Conservation (phyloP, 768 basidiomycete genomes). For the Chalciporus chontae region DNA sequence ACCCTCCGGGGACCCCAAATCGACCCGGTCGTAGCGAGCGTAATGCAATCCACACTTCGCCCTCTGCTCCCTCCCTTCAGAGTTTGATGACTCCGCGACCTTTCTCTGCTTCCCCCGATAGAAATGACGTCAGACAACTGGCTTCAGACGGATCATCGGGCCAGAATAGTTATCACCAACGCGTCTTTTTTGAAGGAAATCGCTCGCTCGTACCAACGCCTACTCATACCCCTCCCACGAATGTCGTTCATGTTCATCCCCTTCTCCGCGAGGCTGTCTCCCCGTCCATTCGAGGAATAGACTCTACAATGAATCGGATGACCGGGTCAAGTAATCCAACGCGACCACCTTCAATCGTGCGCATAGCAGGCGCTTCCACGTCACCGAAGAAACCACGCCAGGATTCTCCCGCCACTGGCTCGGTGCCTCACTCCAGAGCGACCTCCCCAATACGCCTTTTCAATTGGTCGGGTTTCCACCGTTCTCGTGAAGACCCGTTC, state of each 20-base stretch:
- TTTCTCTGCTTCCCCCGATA: conserved; percentile 13
- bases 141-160: conserved; percentile 38
- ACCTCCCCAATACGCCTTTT: conserved; percentile 60
- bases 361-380: not conserved
- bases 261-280: conserved; percentile 17
- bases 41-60: conserved; percentile 38
- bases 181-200: conserved; percentile 51
- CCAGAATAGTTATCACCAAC: conserved; percentile 46
- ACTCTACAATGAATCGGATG: conserved; percentile 8
- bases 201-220: conserved; percentile 32
- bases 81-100: conserved; percentile 21
- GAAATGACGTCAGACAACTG: conserved; percentile 16
- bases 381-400: conserved; percentile 20
- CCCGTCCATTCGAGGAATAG: conserved; percentile 6
- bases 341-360: conserved; percentile 9
- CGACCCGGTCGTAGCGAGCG: conserved; percentile 30
- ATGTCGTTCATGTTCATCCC: conserved; percentile 30
- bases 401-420: conserved; percentile 27
- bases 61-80: conserved; percentile 41
- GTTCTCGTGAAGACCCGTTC: conserved; percentile 52
- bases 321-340: conserved; percentile 7
- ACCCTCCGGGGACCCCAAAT: conserved; percentile 32
- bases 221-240: conserved; percentile 28
- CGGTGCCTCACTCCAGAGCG: conserved; percentile 38
- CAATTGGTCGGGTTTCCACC: conserved; percentile 50